Evolutionary conservation across 2,329 filamentous ascomycete species (phyloP).

Genomic region (Fusarium sp.): DNA sequence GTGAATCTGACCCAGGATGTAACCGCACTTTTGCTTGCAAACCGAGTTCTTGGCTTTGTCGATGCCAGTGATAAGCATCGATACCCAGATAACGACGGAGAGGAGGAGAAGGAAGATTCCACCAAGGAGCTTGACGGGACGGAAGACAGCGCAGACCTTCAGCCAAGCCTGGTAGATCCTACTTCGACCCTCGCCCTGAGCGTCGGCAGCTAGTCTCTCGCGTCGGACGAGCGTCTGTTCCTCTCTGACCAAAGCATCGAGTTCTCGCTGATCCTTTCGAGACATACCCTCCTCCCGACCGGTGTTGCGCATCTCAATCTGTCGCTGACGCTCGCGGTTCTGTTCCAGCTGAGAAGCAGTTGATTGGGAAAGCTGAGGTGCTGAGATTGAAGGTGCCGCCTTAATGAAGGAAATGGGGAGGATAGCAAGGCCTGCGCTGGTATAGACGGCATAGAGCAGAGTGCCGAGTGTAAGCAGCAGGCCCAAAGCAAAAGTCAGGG

Average conservation of each 20-base stretch:
- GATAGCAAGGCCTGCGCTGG: constrained; percentile 86
- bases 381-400: constrained; percentile 86
- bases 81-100: constrained; percentile 82
- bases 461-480: constrained; percentile 90
- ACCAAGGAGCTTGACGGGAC: constrained; percentile 88
- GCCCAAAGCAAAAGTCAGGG: constrained; percentile 88
- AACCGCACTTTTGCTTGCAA: constrained; percentile 91
- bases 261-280: constrained; percentile 86
- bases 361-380: constrained; percentile 79
- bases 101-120: constrained; percentile 82
- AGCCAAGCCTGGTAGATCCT: constrained; percentile 80
- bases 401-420: constrained; percentile 93
- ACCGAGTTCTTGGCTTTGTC: constrained; percentile 97
- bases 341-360: constrained; percentile 84
- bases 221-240: constrained; percentile 92
- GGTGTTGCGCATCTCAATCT: constrained; percentile 86
- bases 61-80: constrained; percentile 94
- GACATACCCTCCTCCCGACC: constrained; percentile 81
- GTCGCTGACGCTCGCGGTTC: constrained; percentile 91
- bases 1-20: constrained; percentile 86
- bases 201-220: constrained; percentile 86
- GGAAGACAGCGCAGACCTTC: constrained; percentile 83
- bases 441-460: constrained; percentile 88
- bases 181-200: constrained; percentile 79
- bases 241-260: constrained; percentile 87